Percentiles rank a stretch among this genome's conserved stretches.
phyloP scores from a whole-genome alignment of 768 basidiomycete genomes.

The Rhodotorula paludigena region DNA sequence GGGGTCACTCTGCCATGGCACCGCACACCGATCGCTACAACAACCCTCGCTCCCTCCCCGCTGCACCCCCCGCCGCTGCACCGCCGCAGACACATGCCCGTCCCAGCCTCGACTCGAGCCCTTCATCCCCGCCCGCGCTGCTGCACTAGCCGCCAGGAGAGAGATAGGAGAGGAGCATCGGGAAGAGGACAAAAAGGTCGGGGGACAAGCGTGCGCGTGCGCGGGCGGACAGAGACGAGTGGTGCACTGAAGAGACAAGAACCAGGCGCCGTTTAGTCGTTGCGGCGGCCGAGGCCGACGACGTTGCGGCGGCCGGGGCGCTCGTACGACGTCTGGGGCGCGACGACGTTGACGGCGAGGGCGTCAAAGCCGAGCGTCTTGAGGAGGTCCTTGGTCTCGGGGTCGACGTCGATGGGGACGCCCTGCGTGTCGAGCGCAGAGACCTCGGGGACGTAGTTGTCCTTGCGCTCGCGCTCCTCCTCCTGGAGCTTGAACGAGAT shows the following conservation, averaged over 20 bases:
- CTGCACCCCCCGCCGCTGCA: not conserved
- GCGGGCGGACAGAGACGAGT: not conserved
- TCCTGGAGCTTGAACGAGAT: conserved; percentile 99
- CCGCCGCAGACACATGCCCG: too few species aligned
- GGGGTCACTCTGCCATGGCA: conserved; percentile 1
- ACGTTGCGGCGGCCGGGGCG: conserved; percentile 37
- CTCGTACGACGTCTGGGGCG: conserved; percentile 47
- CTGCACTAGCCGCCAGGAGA: not conserved
- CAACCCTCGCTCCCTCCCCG: not conserved
- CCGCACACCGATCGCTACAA: not conserved
- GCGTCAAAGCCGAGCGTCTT: conserved; percentile 87
- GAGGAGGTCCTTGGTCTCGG: conserved; percentile 90
- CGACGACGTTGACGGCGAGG: conserved; percentile 69
- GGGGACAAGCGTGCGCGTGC: not conserved
- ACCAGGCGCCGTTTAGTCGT: conserved; percentile 1
- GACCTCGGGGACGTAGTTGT: conserved; percentile 97
- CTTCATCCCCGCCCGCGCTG: not conserved
- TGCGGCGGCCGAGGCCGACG: conserved; percentile 31
- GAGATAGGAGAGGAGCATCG: too few species aligned
- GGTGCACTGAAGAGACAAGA: not conserved
- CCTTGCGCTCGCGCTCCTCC: conserved; percentile 98
- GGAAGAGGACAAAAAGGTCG: not conserved
- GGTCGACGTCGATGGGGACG: conserved; percentile 74
- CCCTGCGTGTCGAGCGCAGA: conserved; percentile 82
- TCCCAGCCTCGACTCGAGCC: too few species aligned